phyloP scores from a whole-genome alignment of 148 eudicot species.

The Heliamphora exappendiculata region DNA sequence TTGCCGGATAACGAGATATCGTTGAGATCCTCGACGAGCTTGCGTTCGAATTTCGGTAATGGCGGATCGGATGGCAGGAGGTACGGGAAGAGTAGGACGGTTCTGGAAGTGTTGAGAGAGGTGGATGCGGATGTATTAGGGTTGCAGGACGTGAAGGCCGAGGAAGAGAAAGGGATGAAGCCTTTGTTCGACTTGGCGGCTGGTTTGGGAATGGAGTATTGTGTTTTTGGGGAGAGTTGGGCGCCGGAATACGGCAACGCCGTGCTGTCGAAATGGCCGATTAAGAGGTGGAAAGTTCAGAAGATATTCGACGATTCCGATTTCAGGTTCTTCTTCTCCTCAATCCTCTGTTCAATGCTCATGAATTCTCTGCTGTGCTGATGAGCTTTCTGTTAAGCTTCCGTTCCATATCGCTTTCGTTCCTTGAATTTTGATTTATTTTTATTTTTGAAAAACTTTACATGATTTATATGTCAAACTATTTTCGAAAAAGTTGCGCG shows the following conservation, averaged over 20 bases:
- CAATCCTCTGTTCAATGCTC: background rate
- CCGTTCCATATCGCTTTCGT: no score
- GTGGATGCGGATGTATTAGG: conserved; percentile 78
- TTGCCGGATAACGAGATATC: conserved; percentile 69
- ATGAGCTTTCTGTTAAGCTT: no score
- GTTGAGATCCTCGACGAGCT: conserved; percentile 27
- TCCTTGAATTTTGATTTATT: no score
- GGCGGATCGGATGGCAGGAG: conserved; percentile 8
- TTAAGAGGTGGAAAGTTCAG: conserved; percentile 61
- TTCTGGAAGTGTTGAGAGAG: conserved; percentile 73
- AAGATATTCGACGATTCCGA: conserved; percentile 77
- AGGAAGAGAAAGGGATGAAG: conserved; percentile 76
- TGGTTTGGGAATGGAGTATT: conserved; percentile 81
- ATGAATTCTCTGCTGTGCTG: background rate
- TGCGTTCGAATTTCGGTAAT: conserved; percentile 3
- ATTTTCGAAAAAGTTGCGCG: no score
- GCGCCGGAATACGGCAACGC: conserved; percentile 98
- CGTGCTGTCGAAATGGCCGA: conserved; percentile 86
- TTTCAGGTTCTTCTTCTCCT: conserved; percentile 53
- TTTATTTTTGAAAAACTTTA: no score
- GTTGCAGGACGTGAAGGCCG: conserved; percentile 87
- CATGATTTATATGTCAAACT: no score
- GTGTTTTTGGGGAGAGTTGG: conserved; percentile 96
- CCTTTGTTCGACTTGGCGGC: conserved; percentile 74
- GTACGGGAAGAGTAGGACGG: conserved; percentile 28